Percentiles rank a stretch among this genome's conserved stretches.
These are phyloP conservation scores for Mucor lusitanicus DNA, from an alignment of 371 early-diverging fungal species.

Conservation along the genomic window DNA sequence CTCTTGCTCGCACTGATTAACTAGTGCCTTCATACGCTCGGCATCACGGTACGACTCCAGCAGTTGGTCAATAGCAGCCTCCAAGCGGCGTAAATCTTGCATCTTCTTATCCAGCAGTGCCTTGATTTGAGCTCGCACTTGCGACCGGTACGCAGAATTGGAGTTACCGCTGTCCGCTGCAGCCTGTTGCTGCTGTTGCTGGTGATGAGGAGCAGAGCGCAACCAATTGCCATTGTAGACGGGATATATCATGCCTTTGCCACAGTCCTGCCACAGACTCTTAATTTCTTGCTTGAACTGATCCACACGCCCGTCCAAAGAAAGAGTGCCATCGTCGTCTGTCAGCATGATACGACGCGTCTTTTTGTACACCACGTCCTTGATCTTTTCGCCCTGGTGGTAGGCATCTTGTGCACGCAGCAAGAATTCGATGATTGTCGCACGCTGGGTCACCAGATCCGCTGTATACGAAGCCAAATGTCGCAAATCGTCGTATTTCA, in stretches of 20 bases:
- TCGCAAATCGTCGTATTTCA: conserved; percentile 30
- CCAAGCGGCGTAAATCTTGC: conserved; percentile 22
- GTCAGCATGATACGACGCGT: conserved; percentile 39
- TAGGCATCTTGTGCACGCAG: conserved; percentile 43
- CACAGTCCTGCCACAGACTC: conserved; percentile 37
- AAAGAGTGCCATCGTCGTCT: conserved; percentile 7
- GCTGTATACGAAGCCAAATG: conserved; percentile 30
- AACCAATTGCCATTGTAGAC: conserved; percentile 30
- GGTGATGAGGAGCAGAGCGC: conserved; percentile 4
- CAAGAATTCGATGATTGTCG: conserved; percentile 40
- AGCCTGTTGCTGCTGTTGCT: neutral
- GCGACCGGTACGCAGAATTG: conserved; percentile 21
- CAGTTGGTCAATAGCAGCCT: conserved; percentile 25
- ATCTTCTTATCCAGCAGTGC: conserved; percentile 33
- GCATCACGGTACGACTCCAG: conserved; percentile 26
- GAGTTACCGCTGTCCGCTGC: neutral
- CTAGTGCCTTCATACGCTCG: conserved; percentile 24
- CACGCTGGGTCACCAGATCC: conserved; percentile 41
- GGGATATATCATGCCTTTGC: conserved; percentile 32
- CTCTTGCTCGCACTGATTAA: conserved; percentile 33
- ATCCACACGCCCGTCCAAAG: conserved; percentile 25
- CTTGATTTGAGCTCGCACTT: conserved; percentile 29
- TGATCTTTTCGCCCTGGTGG: conserved; percentile 45
- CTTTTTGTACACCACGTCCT: conserved; percentile 35
- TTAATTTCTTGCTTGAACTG: conserved; percentile 32